Base-by-base conservation (phyloP, 2,329 filamentous ascomycete species). In the Scopulariopsis brevicaulis region DNA sequence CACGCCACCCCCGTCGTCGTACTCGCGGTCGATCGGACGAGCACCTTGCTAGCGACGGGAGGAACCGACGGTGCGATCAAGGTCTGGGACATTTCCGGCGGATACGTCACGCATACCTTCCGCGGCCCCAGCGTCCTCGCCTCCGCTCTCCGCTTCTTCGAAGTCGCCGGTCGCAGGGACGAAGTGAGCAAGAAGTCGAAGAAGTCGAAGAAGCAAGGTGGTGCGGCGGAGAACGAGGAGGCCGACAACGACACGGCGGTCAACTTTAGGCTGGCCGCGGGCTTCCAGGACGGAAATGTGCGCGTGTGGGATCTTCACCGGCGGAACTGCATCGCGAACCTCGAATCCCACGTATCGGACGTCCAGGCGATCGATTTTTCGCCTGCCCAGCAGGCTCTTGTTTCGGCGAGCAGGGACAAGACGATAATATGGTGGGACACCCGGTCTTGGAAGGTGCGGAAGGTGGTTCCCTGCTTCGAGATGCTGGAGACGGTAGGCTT, bases 341-440 rank as follows among this genome's bases (percentile, higher is more conserved):
- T 96, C 35, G 91, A 97, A 60, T 94, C 91, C 0, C 95, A 99
- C 68, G 91, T 96, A 24, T 97, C 94, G 11, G 89, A 97, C 63
- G 89, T 99, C n/a, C 86, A 91, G 64, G 85, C 84, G 56, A 70
- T 99, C 55, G 89, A 94, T 64, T 99, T 89, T 69, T 94, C 89
- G 5, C 71, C 83, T 0, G 74, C 85, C 58, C 83, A 91, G 66
- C 84, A 93, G 66, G 76, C 84, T 5, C 75, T 99, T 34, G 79
- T 99, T 2, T 94, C 91, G 5, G 90, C 85, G 22, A 89, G 91
- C 68, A 83, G 94, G 73, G 94, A 99, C 74, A 95, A 96, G 74
- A 97, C 94, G 0, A 82, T 94, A 58, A 94, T 94, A 61, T 81
- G 95, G 71, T 99, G 94, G 93, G 88, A 96, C 71, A 81, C 87